Conservation (phyloP, 176 grass and related monocot species). For the Aegilops umbellulata region DNA sequence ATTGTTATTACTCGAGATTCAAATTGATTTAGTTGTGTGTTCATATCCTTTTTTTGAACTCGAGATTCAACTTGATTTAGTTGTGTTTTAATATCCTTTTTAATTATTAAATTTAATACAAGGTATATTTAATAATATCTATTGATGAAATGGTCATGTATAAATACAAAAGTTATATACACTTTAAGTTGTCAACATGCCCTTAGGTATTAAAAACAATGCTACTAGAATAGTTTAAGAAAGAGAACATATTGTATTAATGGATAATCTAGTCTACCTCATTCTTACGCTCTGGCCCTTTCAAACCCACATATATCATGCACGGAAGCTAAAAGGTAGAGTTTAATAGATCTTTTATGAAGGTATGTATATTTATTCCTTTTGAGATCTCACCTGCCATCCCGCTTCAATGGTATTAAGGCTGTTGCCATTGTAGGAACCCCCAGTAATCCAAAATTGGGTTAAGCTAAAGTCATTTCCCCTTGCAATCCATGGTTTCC, state of each 20-base stretch:
- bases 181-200: too few relatives aligned
- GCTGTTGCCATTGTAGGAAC: background rate
- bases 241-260: background rate
- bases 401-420: background rate
- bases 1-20: too few relatives aligned
- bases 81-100: too few relatives aligned
- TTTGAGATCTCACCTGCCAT: background rate
- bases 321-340: background rate
- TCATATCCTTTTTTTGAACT: background rate
- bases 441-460: background rate
- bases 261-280: background rate
- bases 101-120: background rate
- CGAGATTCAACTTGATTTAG: too few relatives aligned
- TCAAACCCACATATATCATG: background rate
- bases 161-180: too few relatives aligned
- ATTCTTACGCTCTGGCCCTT: background rate
- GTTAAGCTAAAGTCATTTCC: background rate
- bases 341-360: background rate
- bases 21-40: background rate
- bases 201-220: background rate
- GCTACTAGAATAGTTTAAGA: background rate
- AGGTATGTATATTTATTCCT: background rate
- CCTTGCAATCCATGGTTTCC: background rate
- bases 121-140: background rate
- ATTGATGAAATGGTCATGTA: background rate